Evolutionary conservation across 2,329 filamentous ascomycete genomes (phyloP).

Genomic region (Stagonosporopsis vannaccii): DNA sequence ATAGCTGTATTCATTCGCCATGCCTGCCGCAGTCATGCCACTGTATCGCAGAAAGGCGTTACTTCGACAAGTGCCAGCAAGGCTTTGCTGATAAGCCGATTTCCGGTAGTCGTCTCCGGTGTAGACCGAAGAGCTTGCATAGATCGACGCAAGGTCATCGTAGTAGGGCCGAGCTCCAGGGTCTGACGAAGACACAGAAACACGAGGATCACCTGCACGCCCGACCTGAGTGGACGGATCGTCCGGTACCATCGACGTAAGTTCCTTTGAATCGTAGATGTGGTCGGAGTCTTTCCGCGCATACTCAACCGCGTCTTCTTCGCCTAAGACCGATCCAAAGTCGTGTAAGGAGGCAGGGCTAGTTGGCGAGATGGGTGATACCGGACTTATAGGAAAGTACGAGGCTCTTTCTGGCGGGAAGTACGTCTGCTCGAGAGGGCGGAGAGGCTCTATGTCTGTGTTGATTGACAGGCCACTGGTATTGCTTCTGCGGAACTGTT

Average conservation of each 20-base stretch:
- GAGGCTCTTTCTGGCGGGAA: constrained; percentile 22
- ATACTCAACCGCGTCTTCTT: constrained; percentile 18
- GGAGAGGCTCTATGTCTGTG: constrained; percentile 29
- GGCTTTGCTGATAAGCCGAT: constrained; percentile 32
- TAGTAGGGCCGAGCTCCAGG: constrained; percentile 33
- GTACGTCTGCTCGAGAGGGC: constrained; percentile 30
- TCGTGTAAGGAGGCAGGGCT: constrained; percentile 16
- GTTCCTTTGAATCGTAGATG: background rate
- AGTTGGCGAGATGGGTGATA: constrained; percentile 28
- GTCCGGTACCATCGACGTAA: constrained; percentile 43
- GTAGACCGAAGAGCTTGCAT: constrained; percentile 43
- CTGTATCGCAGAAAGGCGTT: constrained; percentile 31
- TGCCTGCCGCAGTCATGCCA: constrained; percentile 18
- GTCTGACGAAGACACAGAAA: constrained; percentile 21
- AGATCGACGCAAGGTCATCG: constrained; percentile 40
- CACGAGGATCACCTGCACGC: constrained; percentile 17
- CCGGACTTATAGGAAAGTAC: constrained; percentile 28
- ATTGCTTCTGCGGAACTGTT: constrained; percentile 27
- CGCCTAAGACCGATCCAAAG: constrained; percentile 12
- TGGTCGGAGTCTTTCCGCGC: background rate
- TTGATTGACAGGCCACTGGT: constrained; percentile 19
- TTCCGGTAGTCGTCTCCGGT: constrained; percentile 31
- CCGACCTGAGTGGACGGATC: constrained; percentile 32
- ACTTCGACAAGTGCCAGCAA: constrained; percentile 29
- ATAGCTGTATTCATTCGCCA: constrained; percentile 28